Percentiles rank a stretch among this genome's conserved stretches.
These are phyloP conservation scores for Globisporangium acanthophoron DNA, from an alignment of 352 stramenopile genomes.

Conservation along the genomic window DNA sequence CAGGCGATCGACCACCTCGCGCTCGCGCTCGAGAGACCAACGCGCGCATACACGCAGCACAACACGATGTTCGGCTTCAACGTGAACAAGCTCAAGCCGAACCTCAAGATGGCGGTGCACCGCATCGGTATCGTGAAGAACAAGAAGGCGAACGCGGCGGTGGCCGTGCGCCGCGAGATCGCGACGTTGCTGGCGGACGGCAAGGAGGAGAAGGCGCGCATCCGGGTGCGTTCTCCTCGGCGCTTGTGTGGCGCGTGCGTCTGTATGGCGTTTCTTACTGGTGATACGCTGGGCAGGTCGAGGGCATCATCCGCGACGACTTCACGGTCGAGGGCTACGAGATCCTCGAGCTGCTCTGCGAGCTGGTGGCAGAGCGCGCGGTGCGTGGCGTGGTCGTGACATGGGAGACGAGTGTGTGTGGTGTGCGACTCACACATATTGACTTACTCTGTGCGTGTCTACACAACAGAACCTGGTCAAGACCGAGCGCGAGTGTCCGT, in stretches of 20 bases:
- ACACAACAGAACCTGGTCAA: slow-evolving; percentile 79
- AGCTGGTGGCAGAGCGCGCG: slow-evolving; percentile 90
- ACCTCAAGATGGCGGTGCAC: slow-evolving; percentile 91
- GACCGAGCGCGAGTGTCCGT: slow-evolving; percentile 88
- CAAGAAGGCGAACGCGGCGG: slow-evolving; percentile 84
- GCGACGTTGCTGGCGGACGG: slow-evolving; percentile 71
- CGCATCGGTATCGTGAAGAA: slow-evolving; percentile 90
- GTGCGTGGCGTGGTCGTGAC: slow-evolving; percentile 22
- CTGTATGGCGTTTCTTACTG: no score
- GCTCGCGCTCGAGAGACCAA: background rate
- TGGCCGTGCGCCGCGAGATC: slow-evolving; percentile 74
- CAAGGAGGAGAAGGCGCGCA: slow-evolving; percentile 93
- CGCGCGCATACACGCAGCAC: background rate
- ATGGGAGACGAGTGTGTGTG: no score
- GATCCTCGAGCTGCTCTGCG: slow-evolving; percentile 92
- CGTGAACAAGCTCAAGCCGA: slow-evolving; percentile 90
- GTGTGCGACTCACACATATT: background rate
- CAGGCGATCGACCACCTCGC: no score
- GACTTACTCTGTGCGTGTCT: background rate
- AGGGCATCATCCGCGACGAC: slow-evolving; percentile 94
- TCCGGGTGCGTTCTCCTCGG: slow-evolving; percentile 66
- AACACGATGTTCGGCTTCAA: slow-evolving; percentile 83
- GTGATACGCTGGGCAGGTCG: slow-evolving; percentile 37
- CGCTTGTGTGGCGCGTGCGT: no score
- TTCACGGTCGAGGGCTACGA: slow-evolving; percentile 96